These are phyloP conservation scores for Lasiosphaeria miniovina DNA, from an alignment of 495 filamentous ascomycete genomes.

Conservation along the genomic window DNA sequence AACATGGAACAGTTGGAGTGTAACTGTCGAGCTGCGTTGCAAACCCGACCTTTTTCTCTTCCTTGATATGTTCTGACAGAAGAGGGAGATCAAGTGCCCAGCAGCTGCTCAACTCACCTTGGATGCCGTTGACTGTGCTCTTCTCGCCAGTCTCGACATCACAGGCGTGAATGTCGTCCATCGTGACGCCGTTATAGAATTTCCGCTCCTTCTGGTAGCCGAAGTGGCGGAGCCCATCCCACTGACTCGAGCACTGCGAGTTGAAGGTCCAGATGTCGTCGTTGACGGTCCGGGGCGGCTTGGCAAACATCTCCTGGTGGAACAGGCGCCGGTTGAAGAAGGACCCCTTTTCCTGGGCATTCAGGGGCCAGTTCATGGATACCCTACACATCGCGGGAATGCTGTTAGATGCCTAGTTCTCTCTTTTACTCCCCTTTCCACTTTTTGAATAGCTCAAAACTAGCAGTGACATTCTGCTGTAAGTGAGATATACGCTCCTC, in stretches of 20 bases:
- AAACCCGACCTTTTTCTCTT: too few relatives aligned
- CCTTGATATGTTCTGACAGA: conserved; percentile 2
- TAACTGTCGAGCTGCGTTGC: too few relatives aligned
- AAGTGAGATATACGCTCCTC: not conserved
- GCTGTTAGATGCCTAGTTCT: not conserved
- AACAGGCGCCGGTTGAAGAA: conserved; percentile 43
- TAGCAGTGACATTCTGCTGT: not conserved
- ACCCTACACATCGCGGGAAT: conserved; percentile 23
- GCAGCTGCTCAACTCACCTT: conserved; percentile 35
- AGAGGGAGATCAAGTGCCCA: not conserved
- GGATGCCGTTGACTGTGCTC: conserved; percentile 47
- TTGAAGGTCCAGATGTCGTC: conserved; percentile 63
- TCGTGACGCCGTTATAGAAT: conserved; percentile 62
- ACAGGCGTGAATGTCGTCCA: conserved; percentile 51
- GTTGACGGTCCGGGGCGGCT: conserved; percentile 44
- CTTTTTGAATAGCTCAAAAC: too few relatives aligned
- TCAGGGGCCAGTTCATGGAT: conserved; percentile 46
- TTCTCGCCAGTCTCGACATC: conserved; percentile 26
- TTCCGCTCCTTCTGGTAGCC: conserved; percentile 50
- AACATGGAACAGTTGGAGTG: too few relatives aligned
- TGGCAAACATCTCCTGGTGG: conserved; percentile 39
- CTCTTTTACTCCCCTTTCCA: too few relatives aligned
- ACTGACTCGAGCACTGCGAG: conserved; percentile 49
- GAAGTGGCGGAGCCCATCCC: conserved; percentile 46
- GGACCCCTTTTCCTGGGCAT: conserved; percentile 32